A percentile compares a stretch with the other conserved stretches of the same genome.
Conservation (phyloP, 441 rosid genomes). For the Pelargonium australe region DNA sequence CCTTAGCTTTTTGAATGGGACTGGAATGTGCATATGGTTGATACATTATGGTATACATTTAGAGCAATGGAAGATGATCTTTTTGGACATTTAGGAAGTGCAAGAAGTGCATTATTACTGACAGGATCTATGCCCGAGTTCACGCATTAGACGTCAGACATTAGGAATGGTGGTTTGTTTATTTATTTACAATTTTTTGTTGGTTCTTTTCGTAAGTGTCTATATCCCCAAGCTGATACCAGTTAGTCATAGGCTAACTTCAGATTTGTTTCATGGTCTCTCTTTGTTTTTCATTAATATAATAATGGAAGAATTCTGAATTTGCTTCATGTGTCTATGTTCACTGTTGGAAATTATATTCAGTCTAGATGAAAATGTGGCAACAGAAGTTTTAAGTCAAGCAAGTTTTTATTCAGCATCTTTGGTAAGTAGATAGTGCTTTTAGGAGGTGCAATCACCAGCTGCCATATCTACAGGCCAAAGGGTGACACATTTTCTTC, state of each 20-base stretch:
- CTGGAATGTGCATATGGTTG: slow-evolving; percentile 24
- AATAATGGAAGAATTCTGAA: not conserved
- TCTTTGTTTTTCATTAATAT: slow-evolving; percentile 8
- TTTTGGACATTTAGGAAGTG: not conserved
- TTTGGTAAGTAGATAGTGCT: not conserved
- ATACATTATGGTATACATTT: slow-evolving; percentile 24
- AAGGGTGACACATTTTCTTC: too few species aligned
- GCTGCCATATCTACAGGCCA: not conserved
- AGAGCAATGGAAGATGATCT: slow-evolving; percentile 14
- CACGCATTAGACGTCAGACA: not conserved
- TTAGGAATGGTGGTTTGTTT: slow-evolving; percentile 9
- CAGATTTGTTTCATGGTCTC: slow-evolving; percentile 19
- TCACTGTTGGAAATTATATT: not conserved
- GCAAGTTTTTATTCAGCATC: not conserved
- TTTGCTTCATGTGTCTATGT: not conserved
- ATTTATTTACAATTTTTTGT: slow-evolving; percentile 5
- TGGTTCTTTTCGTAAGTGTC: slow-evolving; percentile 31
- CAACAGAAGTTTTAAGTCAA: not conserved
- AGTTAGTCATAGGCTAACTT: slow-evolving; percentile 28
- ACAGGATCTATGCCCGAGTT: slow-evolving; percentile 11
- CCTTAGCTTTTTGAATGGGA: slow-evolving; percentile 15
- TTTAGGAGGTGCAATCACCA: slow-evolving; percentile 5
- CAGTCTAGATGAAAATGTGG: not conserved
- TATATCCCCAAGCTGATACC: slow-evolving; percentile 25
- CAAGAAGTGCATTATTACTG: slow-evolving; percentile 14